A percentile compares a stretch with the other conserved stretches of the same genome.
Evolutionary conservation across 805 yeast genomes (phyloP).

Genomic region (Cyberlindnera galapagoensis): DNA sequence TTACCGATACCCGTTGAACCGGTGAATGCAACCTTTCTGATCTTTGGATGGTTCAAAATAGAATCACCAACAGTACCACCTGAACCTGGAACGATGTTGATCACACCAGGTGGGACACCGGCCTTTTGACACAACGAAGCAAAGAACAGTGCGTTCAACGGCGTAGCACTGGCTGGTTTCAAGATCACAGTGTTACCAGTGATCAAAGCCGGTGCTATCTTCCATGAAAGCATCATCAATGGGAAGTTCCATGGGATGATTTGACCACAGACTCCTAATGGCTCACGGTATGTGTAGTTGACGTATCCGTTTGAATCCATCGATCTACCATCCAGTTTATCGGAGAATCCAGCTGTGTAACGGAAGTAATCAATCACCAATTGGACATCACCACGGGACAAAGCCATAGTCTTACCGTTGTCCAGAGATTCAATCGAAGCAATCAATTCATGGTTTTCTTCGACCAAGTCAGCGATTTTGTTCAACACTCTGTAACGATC

Average conservation of each 20-base stretch:
- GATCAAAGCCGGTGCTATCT: slow-evolving; percentile 71
- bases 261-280: slow-evolving; percentile 78
- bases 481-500: slow-evolving; percentile 44
- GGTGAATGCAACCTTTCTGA: slow-evolving; percentile 74
- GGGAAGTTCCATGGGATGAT: slow-evolving; percentile 88
- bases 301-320: slow-evolving; percentile 59
- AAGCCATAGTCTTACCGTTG: slow-evolving; percentile 67
- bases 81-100: slow-evolving; percentile 68
- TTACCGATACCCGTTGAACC: slow-evolving; percentile 78
- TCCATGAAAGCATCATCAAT: slow-evolving; percentile 73
- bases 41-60: slow-evolving; percentile 58
- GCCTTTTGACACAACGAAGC: slow-evolving; percentile 58
- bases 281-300: slow-evolving; percentile 64
- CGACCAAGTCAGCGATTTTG: slow-evolving; percentile 66
- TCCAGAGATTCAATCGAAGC: slow-evolving; percentile 68
- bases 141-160: slow-evolving; percentile 62
- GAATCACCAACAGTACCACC: slow-evolving; percentile 72
- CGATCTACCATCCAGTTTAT: slow-evolving; percentile 58
- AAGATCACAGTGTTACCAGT: slow-evolving; percentile 69
- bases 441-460: slow-evolving; percentile 53
- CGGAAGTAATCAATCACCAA: slow-evolving; percentile 58
- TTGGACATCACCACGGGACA: slow-evolving; percentile 65
- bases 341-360: slow-evolving; percentile 70
- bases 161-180: slow-evolving; percentile 75
- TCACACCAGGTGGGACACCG: slow-evolving; percentile 71